These are phyloP conservation scores for Chrysanthemum makinoi DNA, from an alignment of 129 eudicot species.

Conservation along the genomic window DNA sequence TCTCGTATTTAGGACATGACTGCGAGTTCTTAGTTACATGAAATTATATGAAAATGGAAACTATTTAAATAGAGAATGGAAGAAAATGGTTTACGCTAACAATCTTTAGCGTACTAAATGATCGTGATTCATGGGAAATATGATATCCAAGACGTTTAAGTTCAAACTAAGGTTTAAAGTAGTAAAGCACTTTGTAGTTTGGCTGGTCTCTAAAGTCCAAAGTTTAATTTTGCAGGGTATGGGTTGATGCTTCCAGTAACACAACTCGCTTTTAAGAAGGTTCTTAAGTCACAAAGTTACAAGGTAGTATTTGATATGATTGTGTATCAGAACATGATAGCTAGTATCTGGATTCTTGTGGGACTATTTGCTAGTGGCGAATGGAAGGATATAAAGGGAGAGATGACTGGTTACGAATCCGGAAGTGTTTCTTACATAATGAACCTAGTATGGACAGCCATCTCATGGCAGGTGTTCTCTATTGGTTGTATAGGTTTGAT, in stretches of 20 bases:
- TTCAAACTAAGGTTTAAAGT: not conserved
- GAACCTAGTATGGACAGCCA: slow-evolving; percentile 40
- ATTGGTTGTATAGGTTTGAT: slow-evolving; percentile 46
- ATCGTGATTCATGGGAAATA: not conserved
- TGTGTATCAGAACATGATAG: slow-evolving; percentile 21
- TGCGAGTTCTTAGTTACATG: too few species aligned
- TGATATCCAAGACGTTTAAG: not conserved
- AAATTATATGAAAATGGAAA: not conserved
- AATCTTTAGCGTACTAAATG: too few species aligned
- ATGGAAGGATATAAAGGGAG: slow-evolving; percentile 41
- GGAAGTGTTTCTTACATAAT: slow-evolving; percentile 44
- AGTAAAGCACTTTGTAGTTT: not conserved
- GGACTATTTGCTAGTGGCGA: slow-evolving; percentile 56
- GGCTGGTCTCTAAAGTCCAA: not conserved
- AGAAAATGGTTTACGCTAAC: not conserved
- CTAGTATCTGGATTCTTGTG: slow-evolving; percentile 11
- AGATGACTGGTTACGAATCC: slow-evolving; percentile 35
- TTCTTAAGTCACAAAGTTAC: slow-evolving; percentile 34
- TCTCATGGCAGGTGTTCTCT: slow-evolving; percentile 40
- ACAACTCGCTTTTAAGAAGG: slow-evolving; percentile 34
- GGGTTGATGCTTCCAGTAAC: slow-evolving; percentile 38
- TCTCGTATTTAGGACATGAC: too few species aligned
- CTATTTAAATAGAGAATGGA: not conserved
- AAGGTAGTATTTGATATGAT: slow-evolving; percentile 27
- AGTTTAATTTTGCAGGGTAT: slow-evolving; percentile 32